Evolutionary conservation across 768 basidiomycete genomes (phyloP), one percentile per base, ranked within the genome.

Genomic region (Suillus brevipes): DNA sequence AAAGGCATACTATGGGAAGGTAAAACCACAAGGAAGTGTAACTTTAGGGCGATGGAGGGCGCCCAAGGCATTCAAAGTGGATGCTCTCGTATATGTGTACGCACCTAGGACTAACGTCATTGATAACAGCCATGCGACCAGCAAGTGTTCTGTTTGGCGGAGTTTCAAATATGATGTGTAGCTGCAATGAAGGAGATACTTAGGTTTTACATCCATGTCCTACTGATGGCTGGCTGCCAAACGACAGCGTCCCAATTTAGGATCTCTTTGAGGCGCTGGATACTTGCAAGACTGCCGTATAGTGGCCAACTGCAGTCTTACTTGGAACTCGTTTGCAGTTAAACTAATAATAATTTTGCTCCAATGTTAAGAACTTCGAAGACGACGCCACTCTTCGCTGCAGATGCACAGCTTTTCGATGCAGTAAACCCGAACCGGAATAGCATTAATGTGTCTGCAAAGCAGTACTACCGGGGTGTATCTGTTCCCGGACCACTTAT

Each of bases 391-490:
- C 14, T 50, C 3, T 8, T 25, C 14, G 49, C 49, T 82, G 31
- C 31, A 31, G 3, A 25, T 72, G 84, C 37, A 95, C 92, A 74
- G 91, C 18, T 55, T 9, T 1, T 31, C 16, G 28, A 31, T 31
- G 53, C 31, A 34, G 53, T 16, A 53, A 47, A 4, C 34, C 34
- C 34, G 34, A 36, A 53, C 28, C 4, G 18, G 28, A 53, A 53
- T 18, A 31, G 16, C 8, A n/a, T n/a, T n/a, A 18, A 3, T 8
- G 34, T 6, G 20, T 12, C 52, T 18, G 10, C 52, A 18, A 36
- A 28, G 28, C 50, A 13, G 31, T 36, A 12, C 31, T 34, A 6
- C 3, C 8, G 20, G 43, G 1, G 49, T 28, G 2, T 34, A 6
- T 34, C 10, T 34, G 2, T 6, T 31, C 10, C 28, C 31, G 53